A percentile compares a stretch with the other conserved stretches of the same genome.
These are phyloP conservation scores for Lactarius indigo DNA, from an alignment of 768 basidiomycete species.

Conservation along the genomic window DNA sequence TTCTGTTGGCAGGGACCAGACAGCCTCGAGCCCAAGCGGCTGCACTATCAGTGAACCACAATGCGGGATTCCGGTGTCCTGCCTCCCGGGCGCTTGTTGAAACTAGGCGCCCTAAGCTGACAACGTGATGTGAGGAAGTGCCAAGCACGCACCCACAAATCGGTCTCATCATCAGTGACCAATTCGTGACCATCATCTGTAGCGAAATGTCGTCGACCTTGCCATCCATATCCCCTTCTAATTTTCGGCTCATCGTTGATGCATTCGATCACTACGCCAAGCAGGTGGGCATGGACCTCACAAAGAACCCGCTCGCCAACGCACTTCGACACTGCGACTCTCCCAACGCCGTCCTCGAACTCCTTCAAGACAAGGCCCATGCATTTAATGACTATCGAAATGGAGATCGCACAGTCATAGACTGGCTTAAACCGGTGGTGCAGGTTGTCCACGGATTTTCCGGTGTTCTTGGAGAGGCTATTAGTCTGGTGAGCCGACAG, in stretches of 20 bases:
- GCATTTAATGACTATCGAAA: constrained; percentile 6
- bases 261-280: neutral
- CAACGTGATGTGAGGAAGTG: too few species aligned
- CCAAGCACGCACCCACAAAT: too few species aligned
- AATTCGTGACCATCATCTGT: neutral
- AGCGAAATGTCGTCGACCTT: neutral
- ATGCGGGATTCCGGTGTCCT: too few species aligned
- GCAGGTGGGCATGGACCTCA: neutral
- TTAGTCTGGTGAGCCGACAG: neutral
- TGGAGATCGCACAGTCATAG: neutral
- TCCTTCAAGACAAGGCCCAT: neutral
- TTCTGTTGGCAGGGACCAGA: too few species aligned
- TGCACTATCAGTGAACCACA: too few species aligned
- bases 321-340: neutral
- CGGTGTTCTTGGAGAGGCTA: neutral
- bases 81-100: too few species aligned
- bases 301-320: neutral
- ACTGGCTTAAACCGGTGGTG: neutral
- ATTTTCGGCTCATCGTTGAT: neutral
- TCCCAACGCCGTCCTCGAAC: neutral
- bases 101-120: too few species aligned
- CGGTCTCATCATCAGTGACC: neutral
- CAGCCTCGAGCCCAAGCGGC: too few species aligned
- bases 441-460: neutral
- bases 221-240: neutral